phyloP scores from a whole-genome alignment of 768 basidiomycete genomes.

The Naematelia encephala region DNA sequence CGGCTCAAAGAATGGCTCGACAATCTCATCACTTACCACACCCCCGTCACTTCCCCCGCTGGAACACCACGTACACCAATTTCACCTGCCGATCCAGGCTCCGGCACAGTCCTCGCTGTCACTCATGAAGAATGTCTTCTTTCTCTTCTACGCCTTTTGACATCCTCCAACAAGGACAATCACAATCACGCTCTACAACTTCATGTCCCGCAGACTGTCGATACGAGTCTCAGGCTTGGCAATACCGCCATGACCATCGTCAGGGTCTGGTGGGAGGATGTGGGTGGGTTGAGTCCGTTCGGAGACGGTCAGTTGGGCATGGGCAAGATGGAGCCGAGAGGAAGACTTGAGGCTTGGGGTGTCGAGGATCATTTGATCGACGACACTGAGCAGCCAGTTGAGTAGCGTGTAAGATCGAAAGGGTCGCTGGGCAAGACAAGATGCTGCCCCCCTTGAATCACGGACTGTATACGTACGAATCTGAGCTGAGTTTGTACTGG shows the following conservation, averaged over 20 bases:
- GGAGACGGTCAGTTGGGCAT: neutral
- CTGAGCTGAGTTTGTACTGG: too few relatives aligned
- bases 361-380: conserved; percentile 18
- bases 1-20: conserved; percentile 25
- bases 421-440: too few relatives aligned
- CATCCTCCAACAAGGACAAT: neutral
- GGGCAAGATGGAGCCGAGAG: conserved; percentile 13
- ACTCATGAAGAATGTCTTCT: conserved; percentile 29
- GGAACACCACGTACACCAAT: conserved; percentile 17
- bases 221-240: conserved; percentile 6
- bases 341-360: conserved; percentile 31
- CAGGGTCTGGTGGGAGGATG: conserved; percentile 28
- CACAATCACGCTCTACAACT: conserved; percentile 12
- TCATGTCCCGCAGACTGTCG: conserved; percentile 16
- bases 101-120: conserved; percentile 19
- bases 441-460: too few relatives aligned
- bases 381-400: too few relatives aligned
- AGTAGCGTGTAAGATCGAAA: too few relatives aligned
- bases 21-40: conserved; percentile 14
- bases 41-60: conserved; percentile 18
- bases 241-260: conserved; percentile 26
- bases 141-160: conserved; percentile 16
- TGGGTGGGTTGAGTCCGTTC: neutral
- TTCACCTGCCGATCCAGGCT: conserved; percentile 12
- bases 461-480: too few relatives aligned